Conservation (phyloP, 371 early-diverging fungal species). For the Apophysomyces elegans region DNA sequence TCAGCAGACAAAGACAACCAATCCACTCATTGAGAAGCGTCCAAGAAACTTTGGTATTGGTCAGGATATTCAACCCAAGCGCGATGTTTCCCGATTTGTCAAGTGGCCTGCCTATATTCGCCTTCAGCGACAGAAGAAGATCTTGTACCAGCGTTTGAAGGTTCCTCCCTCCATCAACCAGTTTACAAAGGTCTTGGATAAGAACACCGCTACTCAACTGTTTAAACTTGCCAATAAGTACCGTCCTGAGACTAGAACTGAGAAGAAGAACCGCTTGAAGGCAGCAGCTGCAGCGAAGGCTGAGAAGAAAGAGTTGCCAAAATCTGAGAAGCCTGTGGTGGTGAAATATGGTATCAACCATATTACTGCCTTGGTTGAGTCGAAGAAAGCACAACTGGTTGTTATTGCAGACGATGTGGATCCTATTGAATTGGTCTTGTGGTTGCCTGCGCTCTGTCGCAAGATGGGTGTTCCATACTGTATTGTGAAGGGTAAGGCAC, state of each 20-base stretch:
- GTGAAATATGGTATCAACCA: constrained; percentile 99
- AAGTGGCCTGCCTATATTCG: constrained; percentile 98
- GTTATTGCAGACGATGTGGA: constrained; percentile 99
- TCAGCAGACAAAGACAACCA: constrained; percentile 61
- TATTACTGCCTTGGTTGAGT: constrained; percentile 96
- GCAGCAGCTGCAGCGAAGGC: constrained; percentile 84
- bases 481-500: constrained; percentile 98
- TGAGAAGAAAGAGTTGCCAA: constrained; percentile 85
- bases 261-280: constrained; percentile 95
- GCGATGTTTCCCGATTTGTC: constrained; percentile 95
- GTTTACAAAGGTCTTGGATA: constrained; percentile 96
- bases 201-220: constrained; percentile 96
- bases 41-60: constrained; percentile 95
- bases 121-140: constrained; percentile 96
- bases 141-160: constrained; percentile 97
- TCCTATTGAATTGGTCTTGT: constrained; percentile 99
- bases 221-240: constrained; percentile 98
- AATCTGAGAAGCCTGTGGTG: constrained; percentile 93
- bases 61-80: constrained; percentile 93
- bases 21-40: constrained; percentile 93
- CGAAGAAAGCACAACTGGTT: constrained; percentile 98
- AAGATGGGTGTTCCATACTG: constrained; percentile 99
- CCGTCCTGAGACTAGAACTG: constrained; percentile 96
- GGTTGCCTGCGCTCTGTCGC: constrained; percentile 99
- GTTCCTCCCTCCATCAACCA: constrained; percentile 99